These are phyloP conservation scores for Thermothielavioides terrestris DNA, from an alignment of 495 filamentous ascomycete species.

Conservation along the genomic window DNA sequence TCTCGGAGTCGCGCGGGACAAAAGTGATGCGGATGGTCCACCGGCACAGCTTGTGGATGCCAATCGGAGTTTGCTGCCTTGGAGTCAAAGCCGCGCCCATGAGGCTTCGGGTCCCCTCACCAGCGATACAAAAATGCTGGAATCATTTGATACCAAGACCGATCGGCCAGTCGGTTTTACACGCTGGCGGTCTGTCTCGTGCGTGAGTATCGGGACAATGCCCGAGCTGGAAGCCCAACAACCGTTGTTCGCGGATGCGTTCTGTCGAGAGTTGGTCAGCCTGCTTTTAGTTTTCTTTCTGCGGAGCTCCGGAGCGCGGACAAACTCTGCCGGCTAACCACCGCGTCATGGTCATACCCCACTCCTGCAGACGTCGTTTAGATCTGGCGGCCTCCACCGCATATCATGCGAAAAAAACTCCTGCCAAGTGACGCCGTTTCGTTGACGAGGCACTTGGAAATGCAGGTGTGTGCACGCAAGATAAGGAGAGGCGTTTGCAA, in stretches of 20 bases:
- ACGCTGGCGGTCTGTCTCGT: too few species aligned
- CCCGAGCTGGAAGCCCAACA: too few species aligned
- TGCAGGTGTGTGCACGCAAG: too few species aligned
- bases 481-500: too few species aligned
- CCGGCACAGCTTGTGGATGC: background rate
- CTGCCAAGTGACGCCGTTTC: too few species aligned
- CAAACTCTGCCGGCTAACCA: background rate
- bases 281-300: background rate
- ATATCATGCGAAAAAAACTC: constrained; percentile 6
- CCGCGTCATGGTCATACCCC: background rate
- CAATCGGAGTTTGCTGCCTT: constrained; percentile 1
- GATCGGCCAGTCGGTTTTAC: too few species aligned
- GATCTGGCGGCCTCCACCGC: background rate
- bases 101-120: background rate
- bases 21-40: background rate
- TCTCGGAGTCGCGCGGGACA: background rate
- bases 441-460: too few species aligned
- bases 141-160: background rate
- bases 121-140: background rate
- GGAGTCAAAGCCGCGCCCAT: background rate
- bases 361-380: background rate
- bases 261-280: background rate
- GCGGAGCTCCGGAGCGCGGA: constrained; percentile 6
- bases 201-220: too few species aligned
- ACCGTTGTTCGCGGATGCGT: background rate